Evolutionary conservation across 805 yeast species (phyloP).

Genomic region (Lipomyces yamanashiensis): DNA sequence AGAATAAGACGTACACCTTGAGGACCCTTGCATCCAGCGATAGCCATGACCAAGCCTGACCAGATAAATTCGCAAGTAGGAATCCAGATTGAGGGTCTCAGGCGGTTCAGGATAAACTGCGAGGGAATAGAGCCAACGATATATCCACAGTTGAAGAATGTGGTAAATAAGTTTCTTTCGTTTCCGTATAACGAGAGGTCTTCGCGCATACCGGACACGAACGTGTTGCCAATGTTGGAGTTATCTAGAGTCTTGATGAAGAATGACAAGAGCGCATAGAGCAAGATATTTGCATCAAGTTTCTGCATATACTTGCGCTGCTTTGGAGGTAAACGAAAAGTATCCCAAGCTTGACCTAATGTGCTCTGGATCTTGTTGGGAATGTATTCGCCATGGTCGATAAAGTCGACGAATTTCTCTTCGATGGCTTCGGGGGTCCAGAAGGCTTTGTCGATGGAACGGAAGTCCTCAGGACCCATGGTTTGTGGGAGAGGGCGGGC

Average conservation of each 20-base stretch:
- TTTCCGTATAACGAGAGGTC: slow-evolving; percentile 47
- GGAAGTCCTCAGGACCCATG: slow-evolving; percentile 17
- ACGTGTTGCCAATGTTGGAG: slow-evolving; percentile 65
- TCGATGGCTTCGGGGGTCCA: slow-evolving; percentile 18
- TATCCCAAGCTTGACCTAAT: slow-evolving; percentile 34
- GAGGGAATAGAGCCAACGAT: slow-evolving; percentile 55
- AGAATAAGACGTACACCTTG: slow-evolving; percentile 41
- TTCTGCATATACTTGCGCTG: slow-evolving; percentile 32
- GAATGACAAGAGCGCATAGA: slow-evolving; percentile 42
- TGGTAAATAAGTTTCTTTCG: slow-evolving; percentile 32
- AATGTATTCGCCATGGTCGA: slow-evolving; percentile 18
- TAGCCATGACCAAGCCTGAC: slow-evolving; percentile 55
- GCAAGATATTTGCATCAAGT: slow-evolving; percentile 30
- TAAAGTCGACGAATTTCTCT: slow-evolving; percentile 18
- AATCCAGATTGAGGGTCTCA: slow-evolving; percentile 41
- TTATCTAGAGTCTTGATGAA: slow-evolving; percentile 62
- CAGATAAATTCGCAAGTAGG: slow-evolving; percentile 21
- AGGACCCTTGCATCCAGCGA: slow-evolving; percentile 42
- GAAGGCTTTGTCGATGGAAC: slow-evolving; percentile 2
- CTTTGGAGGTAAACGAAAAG: slow-evolving; percentile 27
- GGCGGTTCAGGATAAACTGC: slow-evolving; percentile 44
- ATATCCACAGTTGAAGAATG: slow-evolving; percentile 46
- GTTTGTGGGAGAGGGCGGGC: slow-evolving; percentile 7
- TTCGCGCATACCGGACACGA: slow-evolving; percentile 65
- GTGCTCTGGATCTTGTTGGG: slow-evolving; percentile 16